Percentiles rank a stretch among this genome's conserved stretches.
These are phyloP conservation scores for Gonium pectorale DNA, from an alignment of 139 green algal species.

Conservation along the genomic window DNA sequence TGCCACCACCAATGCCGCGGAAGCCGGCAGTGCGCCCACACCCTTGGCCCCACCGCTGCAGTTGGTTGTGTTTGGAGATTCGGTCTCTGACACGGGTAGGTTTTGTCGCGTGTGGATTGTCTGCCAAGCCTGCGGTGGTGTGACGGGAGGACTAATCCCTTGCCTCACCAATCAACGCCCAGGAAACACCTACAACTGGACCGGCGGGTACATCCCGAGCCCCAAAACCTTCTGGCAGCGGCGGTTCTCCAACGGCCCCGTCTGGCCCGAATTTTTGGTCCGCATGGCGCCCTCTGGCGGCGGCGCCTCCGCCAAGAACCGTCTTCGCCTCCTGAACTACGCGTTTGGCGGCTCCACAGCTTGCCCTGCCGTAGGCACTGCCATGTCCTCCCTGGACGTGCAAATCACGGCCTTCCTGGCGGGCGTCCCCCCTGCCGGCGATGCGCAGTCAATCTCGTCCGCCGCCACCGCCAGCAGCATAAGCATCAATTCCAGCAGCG, in stretches of 20 bases:
- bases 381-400: no score
- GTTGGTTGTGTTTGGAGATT: slow-evolving; percentile 7
- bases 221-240: neutral
- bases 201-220: neutral
- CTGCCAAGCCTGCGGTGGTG: no score
- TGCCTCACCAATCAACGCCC: neutral
- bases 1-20: no score
- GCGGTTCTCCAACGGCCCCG: slow-evolving; percentile 1
- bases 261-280: neutral
- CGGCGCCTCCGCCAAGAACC: neutral
- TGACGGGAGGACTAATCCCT: no score
- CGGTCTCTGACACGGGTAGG: neutral
- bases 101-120: no score
- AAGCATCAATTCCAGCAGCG: neutral
- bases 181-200: neutral
- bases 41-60: no score
- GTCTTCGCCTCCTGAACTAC: neutral
- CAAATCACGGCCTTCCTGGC: no score
- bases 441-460: no score
- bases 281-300: neutral
- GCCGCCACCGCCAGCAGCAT: neutral
- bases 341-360: slow-evolving; percentile 12
- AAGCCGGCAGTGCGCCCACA: neutral
- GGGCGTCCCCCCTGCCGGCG: no score
- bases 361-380: neutral